Base-by-base conservation (phyloP, 2,329 filamentous ascomycete genomes). In the Beauveria brongniartii region DNA sequence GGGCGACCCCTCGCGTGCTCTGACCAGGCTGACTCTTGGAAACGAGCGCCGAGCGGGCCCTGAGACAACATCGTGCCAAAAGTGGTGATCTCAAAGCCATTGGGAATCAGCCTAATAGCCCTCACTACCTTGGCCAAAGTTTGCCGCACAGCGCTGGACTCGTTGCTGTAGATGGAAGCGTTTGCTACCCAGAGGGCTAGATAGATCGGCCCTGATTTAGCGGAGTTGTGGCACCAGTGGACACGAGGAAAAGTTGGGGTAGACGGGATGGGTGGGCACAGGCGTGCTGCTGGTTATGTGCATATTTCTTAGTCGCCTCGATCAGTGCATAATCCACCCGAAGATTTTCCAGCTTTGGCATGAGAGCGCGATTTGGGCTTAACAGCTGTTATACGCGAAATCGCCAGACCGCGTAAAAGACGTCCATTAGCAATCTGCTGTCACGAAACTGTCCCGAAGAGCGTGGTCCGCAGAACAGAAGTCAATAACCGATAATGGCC, bases 401-500 rank as follows among this genome's bases (percentile, higher is more conserved):
- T 28, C 22, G 34, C 5, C 3, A 20, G 22, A 28, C 24, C 34
- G 12, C 57, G 7, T 7, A 46, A n/a, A 44, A 40, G 34, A 51
- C 37, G 22, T 34, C 3, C 2, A 10, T 12, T 16, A 18, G 58
- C 55, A 26, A 66, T 47, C 22, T 62, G 46, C 40, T 53, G 22
- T 47, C 41, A 12, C 60, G n/a, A 53, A 57, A 52, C 16, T 52
- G 3, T 14, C 37, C 34, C 6, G 4, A 12, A 9, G 3, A 37
- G 30, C 30, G 18, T 26, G 10, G 1, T 9, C 12, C 60, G 51
- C 62, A 53, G 48, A 53, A 52, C 10, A 44, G 6, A 26, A 53
- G 6, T 22, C 26, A 28, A 22, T 16, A 28, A 20, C 51, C 65
- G 65, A 77, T 65, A 63, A 97, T 97, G 92, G 90, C 92, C 68